Evolutionary conservation across 768 basidiomycete genomes (phyloP).

Genomic region (Sistotremastrum suecicum): DNA sequence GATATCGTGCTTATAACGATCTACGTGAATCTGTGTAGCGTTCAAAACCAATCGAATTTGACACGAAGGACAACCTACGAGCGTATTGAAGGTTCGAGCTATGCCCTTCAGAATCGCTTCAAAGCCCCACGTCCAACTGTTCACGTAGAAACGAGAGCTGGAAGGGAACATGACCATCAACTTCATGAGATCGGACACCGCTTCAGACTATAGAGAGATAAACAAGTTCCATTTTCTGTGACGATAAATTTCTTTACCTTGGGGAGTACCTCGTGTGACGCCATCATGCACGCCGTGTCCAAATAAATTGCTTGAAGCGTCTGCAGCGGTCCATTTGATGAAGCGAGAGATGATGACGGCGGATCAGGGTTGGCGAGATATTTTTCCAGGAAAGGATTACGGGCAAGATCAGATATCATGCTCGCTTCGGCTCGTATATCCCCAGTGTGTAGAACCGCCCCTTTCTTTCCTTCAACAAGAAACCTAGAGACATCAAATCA

Average conservation of each 20-base stretch:
- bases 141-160: slow-evolving; percentile 71
- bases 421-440: slow-evolving; percentile 83
- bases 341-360: slow-evolving; percentile 3
- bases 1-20: slow-evolving; percentile 71
- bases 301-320: slow-evolving; percentile 24
- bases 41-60: not conserved
- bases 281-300: slow-evolving; percentile 20
- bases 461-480: slow-evolving; percentile 55
- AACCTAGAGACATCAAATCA: slow-evolving; percentile 40
- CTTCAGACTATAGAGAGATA: slow-evolving; percentile 75
- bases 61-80: slow-evolving; percentile 24
- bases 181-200: slow-evolving; percentile 48
- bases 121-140: slow-evolving; percentile 94
- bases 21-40: slow-evolving; percentile 61
- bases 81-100: slow-evolving; percentile 45
- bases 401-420: slow-evolving; percentile 52
- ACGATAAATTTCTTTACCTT: slow-evolving; percentile 15
- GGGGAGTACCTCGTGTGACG: slow-evolving; percentile 8
- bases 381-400: slow-evolving; percentile 58
- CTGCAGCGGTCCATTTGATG: not conserved
- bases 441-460: slow-evolving; percentile 80
- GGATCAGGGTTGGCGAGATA: slow-evolving; percentile 35
- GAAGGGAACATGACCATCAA: slow-evolving; percentile 57
- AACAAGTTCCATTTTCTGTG: slow-evolving; percentile 53
- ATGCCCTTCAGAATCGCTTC: slow-evolving; percentile 80